Evolutionary conservation across 2,329 filamentous ascomycete genomes (phyloP), one percentile per base, ranked within the genome.

Genomic region (Nakataea oryzae): DNA sequence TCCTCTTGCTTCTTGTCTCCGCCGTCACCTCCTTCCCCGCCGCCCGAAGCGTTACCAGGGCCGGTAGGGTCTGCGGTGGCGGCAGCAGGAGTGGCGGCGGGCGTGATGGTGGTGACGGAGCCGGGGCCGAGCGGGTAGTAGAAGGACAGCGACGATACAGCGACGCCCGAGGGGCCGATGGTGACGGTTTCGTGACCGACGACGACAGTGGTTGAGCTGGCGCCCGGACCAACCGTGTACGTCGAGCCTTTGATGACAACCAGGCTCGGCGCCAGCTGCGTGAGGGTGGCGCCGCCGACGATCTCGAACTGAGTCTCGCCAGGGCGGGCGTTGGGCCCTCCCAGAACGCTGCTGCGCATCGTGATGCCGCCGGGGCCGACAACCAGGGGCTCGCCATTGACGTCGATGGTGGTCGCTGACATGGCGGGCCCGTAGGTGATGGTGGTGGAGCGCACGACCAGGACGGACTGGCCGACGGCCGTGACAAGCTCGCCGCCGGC

Each of bases 231-330:
- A 59, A 86, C 70, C 1, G 78, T 81, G 66, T 82, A 84, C 0
- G 79, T 83, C 3, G 72, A 72, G 41, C 78, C 78, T 47, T 75
- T 72, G 59, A 87, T 73, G 30, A 86, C 75, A 1, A 81, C 76
- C 14, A 77, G 71, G 3, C 76, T 79, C 1, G 77, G 70, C n/a
- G 76, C 78, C 11, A 83, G 66, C 66, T 79, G 75, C 21, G 79
- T 81, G 61, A 84, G 73, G 3, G 81, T 82, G 21, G 76, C 80
- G 13, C 81, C 81, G 60, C 81, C 81, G 11, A 81, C 75, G 62
- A 83, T 76, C 56, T 77, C 78, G 67, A 75, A 78, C 2, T 73
- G 71, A 1, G 76, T 79, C 14, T 72, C 73, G 1, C 68, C 70
- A 1, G 69, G 60, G 3, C 67, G 65, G 17, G 76, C 79, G 0